phyloP scores from a whole-genome alignment of 352 stramenopile genomes.

The Phytophthora pluvialis region DNA sequence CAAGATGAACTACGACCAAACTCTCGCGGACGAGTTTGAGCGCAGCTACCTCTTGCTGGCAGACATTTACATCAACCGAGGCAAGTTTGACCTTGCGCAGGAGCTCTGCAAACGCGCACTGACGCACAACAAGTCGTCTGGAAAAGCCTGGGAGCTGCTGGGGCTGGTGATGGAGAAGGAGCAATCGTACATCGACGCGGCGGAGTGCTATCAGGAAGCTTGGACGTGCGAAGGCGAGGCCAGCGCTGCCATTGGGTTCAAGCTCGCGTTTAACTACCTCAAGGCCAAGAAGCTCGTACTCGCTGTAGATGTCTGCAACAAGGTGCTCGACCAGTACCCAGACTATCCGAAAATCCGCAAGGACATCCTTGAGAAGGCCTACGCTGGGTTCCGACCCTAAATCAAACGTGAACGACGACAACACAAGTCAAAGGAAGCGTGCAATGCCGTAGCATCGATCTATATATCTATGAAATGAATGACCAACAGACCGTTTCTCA shows the following conservation, averaged over 20 bases:
- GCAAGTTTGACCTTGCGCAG: constrained; percentile 94
- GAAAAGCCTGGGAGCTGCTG: constrained; percentile 93
- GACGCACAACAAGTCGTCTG: constrained; percentile 93
- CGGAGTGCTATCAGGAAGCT: constrained; percentile 93
- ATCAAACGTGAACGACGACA: constrained; percentile 2
- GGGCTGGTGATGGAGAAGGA: constrained; percentile 96
- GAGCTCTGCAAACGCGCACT: constrained; percentile 93
- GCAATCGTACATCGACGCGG: constrained; percentile 91
- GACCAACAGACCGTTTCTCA: constrained; percentile 22
- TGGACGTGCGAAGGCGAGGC: constrained; percentile 85
- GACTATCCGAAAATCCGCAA: constrained; percentile 95
- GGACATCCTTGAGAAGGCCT: constrained; percentile 94
- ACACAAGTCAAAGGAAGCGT: constrained; percentile 16
- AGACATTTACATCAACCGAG: constrained; percentile 92
- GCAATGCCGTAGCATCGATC: constrained; percentile 28
- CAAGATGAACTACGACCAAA: constrained; percentile 92
- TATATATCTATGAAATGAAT: constrained; percentile 28
- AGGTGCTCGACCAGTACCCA: constrained; percentile 93
- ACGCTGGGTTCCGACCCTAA: constrained; percentile 88
- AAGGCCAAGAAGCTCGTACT: constrained; percentile 93
- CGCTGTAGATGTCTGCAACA: constrained; percentile 93
- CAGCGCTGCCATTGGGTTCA: constrained; percentile 92
- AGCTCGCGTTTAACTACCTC: constrained; percentile 96
- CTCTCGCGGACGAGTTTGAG: constrained; percentile 93
- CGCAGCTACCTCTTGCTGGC: constrained; percentile 93